Base-by-base conservation (phyloP, 306 rosid genomes). In the Cucurbita pepo region DNA sequence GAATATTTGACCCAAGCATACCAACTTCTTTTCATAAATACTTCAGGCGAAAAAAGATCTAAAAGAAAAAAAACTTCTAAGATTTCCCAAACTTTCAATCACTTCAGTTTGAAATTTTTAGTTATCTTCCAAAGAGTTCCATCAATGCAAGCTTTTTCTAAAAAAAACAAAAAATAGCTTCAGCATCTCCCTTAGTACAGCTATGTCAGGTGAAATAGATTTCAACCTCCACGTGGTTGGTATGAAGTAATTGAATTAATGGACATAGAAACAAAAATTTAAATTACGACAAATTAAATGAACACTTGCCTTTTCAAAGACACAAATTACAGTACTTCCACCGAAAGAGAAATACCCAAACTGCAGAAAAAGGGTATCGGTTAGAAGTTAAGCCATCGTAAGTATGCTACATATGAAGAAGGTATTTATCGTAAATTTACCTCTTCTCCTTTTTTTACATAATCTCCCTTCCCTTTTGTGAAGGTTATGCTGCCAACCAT, bases 401-500 rank as follows among this genome's bases (percentile, higher is more conserved):
- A 13, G 34, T 48, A 57, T 11, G 56, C 25, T 22, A 59, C 7
- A 69, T 2, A 56, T 34, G 10, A 30, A 50, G 10, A 44, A 55
- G 22, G 3, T 38, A 77, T 81, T 38, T 63, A 64, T 55, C 36
- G 71, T 58, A 45, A 65, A 72, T 71, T 81, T 63, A 94, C 98
- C 98, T 94, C 96, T 16, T 94, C 98, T 77, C 98, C 98, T 86
- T 94, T 94, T 85, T 87, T 86, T 74, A 94, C 88, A 82, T 56
- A 12, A 25, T 90, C 97, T 44, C 97, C 97, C 82, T 81, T 77
- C 80, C 83, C 77, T 86, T 83, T 94, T 57, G 82, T 73, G 76
- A 94, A 94, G 73, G 85, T 83, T 73, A 94, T 91, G 88, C 99
- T 90, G 72, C 97, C 99, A 74, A 94, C 99, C 99, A 94, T 94